Base-by-base conservation (phyloP, 2,329 filamentous ascomycete species). In the Dothideomycetidae sp. region DNA sequence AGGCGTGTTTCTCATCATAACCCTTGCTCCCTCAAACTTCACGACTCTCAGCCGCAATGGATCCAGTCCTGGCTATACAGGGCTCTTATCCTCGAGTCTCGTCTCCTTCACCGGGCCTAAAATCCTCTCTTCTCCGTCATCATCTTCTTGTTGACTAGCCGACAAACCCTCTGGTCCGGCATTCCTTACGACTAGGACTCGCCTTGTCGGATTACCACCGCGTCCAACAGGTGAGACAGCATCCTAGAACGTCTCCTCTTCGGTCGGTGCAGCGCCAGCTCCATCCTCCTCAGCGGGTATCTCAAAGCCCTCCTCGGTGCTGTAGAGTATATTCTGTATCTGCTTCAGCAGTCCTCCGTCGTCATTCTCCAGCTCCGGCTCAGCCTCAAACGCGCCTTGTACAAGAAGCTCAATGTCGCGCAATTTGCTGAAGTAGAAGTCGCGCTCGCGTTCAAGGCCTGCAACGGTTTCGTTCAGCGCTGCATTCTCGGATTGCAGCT, bases 351-450 rank as follows among this genome's bases (percentile, higher is more conserved):
- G 67, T 11, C 84, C 79, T 44, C 85, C 81, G 52, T 94, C 88
- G 44, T 93, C 81, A 71, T 92, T 88, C 64, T 94, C 90, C 36
- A 96, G 64, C 62, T 93, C 80, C 0, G 86, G 86, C 48, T 94
- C 82, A 45, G 84, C 81, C 50, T 98, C 90, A 53, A 92, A 80
- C 9, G 86, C 85, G 53, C 83, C 81, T 66, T 98, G 90, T 39
- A 98, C 73, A 51, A 98, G 66, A 47, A 98, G 67, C 64, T 98
- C 90, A 50, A 98, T 98, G 56, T 98, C 90, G 42, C 90, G 74
- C 46, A 98, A 71, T 69, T 98, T 98, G 71, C 83, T 92, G 63
- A 98, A 98, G 69, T 98, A 98, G 59, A 98, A 98, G 59, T 98
- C 90, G 34, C 90, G 74, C 67, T 98, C 90, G 51, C 90, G 79